Evolutionary conservation across 2,329 filamentous ascomycete species (phyloP).

Genomic region (Gnomoniopsis sp.): DNA sequence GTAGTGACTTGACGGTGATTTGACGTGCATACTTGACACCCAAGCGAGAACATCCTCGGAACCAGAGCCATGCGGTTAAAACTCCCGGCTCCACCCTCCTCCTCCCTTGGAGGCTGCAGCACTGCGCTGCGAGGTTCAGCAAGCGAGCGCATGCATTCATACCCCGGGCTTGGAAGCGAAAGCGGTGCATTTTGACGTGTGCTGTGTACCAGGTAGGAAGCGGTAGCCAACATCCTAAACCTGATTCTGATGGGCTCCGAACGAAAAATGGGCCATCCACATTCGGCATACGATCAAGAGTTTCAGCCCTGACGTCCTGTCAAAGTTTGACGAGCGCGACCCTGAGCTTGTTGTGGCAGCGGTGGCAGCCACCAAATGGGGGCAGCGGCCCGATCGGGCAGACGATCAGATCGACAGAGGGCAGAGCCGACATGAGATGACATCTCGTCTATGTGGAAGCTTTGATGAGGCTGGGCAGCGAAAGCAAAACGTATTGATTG

Average conservation of each 20-base stretch:
- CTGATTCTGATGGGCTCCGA: background rate
- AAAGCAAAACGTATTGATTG: background rate
- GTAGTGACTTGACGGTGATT: background rate
- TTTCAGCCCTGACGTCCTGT: slow-evolving; percentile 1
- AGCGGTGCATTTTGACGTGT: background rate
- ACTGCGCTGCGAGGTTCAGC: background rate
- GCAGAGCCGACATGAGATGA: background rate
- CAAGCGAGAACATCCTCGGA: background rate
- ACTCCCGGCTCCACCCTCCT: background rate
- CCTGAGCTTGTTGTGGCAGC: background rate
- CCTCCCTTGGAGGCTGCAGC: background rate
- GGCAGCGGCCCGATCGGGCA: slow-evolving; percentile 1
- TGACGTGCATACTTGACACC: background rate
- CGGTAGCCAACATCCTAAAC: background rate
- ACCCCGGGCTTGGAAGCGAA: background rate
- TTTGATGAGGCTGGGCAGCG: background rate
- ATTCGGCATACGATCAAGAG: background rate
- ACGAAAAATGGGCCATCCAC: background rate
- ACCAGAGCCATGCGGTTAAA: background rate
- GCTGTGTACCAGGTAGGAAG: background rate
- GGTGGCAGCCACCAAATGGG: background rate
- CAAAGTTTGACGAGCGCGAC: background rate
- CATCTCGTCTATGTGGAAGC: background rate
- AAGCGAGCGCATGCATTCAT: background rate
- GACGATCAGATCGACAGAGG: background rate